Percentiles rank a stretch among this genome's conserved stretches.
phyloP scores from a whole-genome alignment of 352 stramenopile genomes.

The Pilasporangium apinafurcum region DNA sequence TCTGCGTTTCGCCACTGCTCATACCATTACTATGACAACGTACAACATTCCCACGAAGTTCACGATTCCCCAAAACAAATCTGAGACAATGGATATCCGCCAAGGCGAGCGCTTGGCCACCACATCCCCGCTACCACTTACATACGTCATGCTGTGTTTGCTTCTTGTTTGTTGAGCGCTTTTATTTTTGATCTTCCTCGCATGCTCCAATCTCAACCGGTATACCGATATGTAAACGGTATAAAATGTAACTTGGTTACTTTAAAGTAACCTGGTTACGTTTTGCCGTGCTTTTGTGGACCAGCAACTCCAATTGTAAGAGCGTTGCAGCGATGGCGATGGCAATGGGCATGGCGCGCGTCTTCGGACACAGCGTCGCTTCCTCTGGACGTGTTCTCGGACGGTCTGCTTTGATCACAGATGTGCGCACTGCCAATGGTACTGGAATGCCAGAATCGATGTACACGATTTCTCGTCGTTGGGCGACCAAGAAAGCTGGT shows the following conservation, averaged over 20 bases:
- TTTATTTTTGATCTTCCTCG: too few relatives aligned
- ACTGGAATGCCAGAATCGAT: conserved; percentile 38
- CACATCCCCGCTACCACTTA: conserved; percentile 44
- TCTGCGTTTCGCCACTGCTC: background rate
- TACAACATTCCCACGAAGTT: conserved; percentile 80
- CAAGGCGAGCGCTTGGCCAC: conserved; percentile 61
- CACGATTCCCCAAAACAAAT: conserved; percentile 63
- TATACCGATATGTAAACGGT: too few relatives aligned
- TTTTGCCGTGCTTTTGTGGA: conserved; percentile 1
- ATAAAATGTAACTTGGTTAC: too few relatives aligned
- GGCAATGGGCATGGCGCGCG: conserved; percentile 65
- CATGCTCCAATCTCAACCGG: too few relatives aligned
- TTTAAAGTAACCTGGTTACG: too few relatives aligned
- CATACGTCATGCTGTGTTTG: conserved; percentile 44
- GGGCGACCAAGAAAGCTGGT: conserved; percentile 95
- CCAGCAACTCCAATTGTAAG: too few relatives aligned
- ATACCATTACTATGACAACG: conserved; percentile 6
- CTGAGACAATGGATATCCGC: conserved; percentile 61
- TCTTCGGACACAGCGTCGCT: conserved; percentile 27
- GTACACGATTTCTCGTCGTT: conserved; percentile 47
- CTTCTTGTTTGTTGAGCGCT: background rate
- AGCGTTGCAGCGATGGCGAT: too few relatives aligned
- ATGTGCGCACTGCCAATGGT: too few relatives aligned
- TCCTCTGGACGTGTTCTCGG: too few relatives aligned
- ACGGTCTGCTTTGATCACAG: too few relatives aligned